phyloP scores from a whole-genome alignment of 768 basidiomycete genomes.

The Porpolomopsis calyptriformis region DNA sequence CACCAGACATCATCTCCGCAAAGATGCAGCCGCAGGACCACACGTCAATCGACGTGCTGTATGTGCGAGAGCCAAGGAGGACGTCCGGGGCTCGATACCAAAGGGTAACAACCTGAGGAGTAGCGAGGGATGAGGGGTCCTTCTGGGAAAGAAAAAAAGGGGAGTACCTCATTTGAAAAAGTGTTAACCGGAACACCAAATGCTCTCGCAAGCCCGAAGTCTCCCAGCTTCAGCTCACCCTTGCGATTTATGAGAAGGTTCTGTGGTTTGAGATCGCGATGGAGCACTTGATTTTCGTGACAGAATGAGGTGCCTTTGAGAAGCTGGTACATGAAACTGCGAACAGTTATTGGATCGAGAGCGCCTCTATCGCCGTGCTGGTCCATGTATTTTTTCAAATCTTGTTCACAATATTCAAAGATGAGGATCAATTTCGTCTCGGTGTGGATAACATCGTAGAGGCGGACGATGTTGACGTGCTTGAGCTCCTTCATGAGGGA shows the following conservation, averaged over 20 bases:
- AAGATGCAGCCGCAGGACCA: slow-evolving; percentile 99
- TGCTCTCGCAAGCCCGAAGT: slow-evolving; percentile 94
- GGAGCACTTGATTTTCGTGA: slow-evolving; percentile 95
- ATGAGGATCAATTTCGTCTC: slow-evolving; percentile 97
- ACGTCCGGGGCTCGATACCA: slow-evolving; percentile 99
- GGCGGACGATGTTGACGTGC: slow-evolving; percentile 95
- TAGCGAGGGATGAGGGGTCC: slow-evolving; percentile 6
- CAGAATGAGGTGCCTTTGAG: slow-evolving; percentile 97
- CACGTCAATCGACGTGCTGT: slow-evolving; percentile 96
- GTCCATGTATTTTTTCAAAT: slow-evolving; percentile 99
- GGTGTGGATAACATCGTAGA: slow-evolving; percentile 98
- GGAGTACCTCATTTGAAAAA: slow-evolving; percentile 83
- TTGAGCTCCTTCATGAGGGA: slow-evolving; percentile 99
- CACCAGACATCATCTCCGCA: slow-evolving; percentile 98
- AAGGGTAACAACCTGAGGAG: slow-evolving; percentile 80
- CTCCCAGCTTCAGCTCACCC: slow-evolving; percentile 93
- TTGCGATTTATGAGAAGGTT: slow-evolving; percentile 96
- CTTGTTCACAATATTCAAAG: slow-evolving; percentile 97
- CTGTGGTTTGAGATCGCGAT: slow-evolving; percentile 97
- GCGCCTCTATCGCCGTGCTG: slow-evolving; percentile 93
- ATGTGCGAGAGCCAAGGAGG: slow-evolving; percentile 90
- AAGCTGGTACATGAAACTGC: slow-evolving; percentile 97
- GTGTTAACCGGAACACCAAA: slow-evolving; percentile 99
- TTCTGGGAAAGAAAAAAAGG: not conserved
- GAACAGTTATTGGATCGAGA: slow-evolving; percentile 79